Conservation (phyloP, 140 eudicot species). For the Anethum foeniculum region DNA sequence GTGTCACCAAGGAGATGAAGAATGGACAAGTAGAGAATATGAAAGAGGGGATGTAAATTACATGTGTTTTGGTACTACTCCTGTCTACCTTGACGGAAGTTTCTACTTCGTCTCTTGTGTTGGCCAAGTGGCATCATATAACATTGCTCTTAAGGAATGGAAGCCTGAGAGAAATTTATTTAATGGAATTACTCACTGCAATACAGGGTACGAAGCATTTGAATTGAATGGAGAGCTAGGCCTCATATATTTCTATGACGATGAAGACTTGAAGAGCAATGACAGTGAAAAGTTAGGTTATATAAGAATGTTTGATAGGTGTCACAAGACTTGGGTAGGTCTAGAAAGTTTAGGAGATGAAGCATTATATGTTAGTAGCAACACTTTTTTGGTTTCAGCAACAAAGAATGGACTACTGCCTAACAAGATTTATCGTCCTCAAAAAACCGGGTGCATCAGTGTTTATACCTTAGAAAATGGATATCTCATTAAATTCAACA, state of each 20-base stretch:
- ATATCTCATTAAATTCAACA: neutral
- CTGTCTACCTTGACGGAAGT: neutral
- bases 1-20: neutral
- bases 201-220: neutral
- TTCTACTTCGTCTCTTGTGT: neutral
- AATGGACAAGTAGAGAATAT: neutral
- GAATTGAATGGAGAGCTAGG: neutral
- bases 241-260: neutral
- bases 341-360: neutral
- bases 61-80: neutral
- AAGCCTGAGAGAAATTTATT: neutral
- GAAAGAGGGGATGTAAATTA: neutral
- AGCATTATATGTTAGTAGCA: slow-evolving; percentile 5
- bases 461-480: neutral
- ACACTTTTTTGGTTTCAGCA: neutral
- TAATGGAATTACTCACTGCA: neutral
- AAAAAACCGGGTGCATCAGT: neutral
- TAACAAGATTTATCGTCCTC: neutral
- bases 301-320: neutral
- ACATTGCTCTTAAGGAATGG: neutral
- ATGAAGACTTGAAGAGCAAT: neutral
- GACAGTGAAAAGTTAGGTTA: neutral
- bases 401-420: neutral
- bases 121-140: slow-evolving; percentile 3
- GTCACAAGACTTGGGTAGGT: neutral